Base-by-base conservation (phyloP, 768 basidiomycete genomes). In the Xanthoconium purpureum region DNA sequence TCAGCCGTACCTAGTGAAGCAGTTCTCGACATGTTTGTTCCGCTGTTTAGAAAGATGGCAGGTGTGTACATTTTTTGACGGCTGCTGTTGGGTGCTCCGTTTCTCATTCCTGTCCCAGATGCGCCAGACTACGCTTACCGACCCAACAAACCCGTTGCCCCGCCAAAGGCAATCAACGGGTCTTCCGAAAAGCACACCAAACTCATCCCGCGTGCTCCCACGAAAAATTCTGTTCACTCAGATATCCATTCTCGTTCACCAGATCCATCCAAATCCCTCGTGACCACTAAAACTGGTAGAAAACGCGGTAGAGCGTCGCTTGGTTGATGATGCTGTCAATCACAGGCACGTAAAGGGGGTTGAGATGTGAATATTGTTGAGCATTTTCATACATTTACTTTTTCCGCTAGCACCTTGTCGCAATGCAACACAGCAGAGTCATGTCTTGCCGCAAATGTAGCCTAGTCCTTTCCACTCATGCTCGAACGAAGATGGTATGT, bases 11-110 rank as follows among this genome's bases (percentile, higher is more conserved):
- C 87, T 5, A 73, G 75, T 40, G 71, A 77, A n/a, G 71, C 74
- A 13, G 85, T 92, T 68, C 80, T 92, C 64, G 69, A 76, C 8
- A 68, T 74, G 15, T 80, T 94, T 56, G 73, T 85, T 28, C 76
- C 78, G 35, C 71, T 94, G 28, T 94, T 94, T 77, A 82, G 74
- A 60, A 65, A 57, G 47, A 68, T 71, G 72, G 49, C 78, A 80
- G 76, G 81, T 82, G 60, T 13, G 75, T 69, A 13, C 18, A 1
- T 50, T 24, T 50, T 24, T 28, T 4, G 33, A 35, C 14, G 13
- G 9, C 24, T 7, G 15, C 1, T 14, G 30, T 8, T 37, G 1
- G 30, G 45, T 39, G 12, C 2, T 17, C 2, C 18, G n/a, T 38
- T 45, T 54, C 57, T 66, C 44, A 68, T 29, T 29, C 11, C 9